phyloP scores from a whole-genome alignment of 2,329 filamentous ascomycete genomes.

The Fusarium praegraminearum region DNA sequence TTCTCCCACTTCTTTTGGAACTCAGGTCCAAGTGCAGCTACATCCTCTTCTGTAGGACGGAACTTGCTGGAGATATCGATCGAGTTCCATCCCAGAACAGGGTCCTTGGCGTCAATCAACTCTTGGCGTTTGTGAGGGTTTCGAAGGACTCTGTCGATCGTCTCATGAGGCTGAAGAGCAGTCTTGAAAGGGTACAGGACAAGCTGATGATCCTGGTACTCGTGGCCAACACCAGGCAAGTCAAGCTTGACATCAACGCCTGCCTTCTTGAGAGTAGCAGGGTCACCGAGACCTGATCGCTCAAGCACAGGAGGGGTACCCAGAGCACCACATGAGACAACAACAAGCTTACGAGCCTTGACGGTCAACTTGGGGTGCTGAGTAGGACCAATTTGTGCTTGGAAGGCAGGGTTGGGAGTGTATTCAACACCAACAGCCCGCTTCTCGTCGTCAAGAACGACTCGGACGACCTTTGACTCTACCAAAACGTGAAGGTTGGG shows the following conservation, averaged over 20 bases:
- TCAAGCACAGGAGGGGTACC: conserved; percentile 69
- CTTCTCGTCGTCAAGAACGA: conserved; percentile 64
- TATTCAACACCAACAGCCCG: conserved; percentile 71
- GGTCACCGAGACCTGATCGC: conserved; percentile 70
- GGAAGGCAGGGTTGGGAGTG: conserved; percentile 55
- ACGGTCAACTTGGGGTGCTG: conserved; percentile 33
- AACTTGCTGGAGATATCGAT: conserved; percentile 69
- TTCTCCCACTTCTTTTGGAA: conserved; percentile 67
- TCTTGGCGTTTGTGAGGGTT: conserved; percentile 60
- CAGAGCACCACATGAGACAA: conserved; percentile 60
- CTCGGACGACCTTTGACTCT: conserved; percentile 66
- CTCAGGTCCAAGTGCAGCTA: conserved; percentile 63
- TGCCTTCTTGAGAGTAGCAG: conserved; percentile 60
- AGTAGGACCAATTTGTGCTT: conserved; percentile 24
- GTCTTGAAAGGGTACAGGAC: conserved; percentile 63
- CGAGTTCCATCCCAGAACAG: conserved; percentile 68
- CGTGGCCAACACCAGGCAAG: conserved; percentile 64
- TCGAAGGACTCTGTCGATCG: conserved; percentile 64
- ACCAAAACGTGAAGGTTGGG: conserved; percentile 71
- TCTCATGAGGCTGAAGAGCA: conserved; percentile 49
- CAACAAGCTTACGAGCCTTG: conserved; percentile 49
- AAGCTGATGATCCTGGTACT: conserved; percentile 69
- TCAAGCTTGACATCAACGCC: conserved; percentile 61
- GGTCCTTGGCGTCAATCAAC: conserved; percentile 60
- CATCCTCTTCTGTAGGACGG: conserved; percentile 65